Evolutionary conservation across 2,329 filamentous ascomycete species (phyloP), one percentile per base, ranked within the genome.

Genomic region (Claviceps pusilla): DNA sequence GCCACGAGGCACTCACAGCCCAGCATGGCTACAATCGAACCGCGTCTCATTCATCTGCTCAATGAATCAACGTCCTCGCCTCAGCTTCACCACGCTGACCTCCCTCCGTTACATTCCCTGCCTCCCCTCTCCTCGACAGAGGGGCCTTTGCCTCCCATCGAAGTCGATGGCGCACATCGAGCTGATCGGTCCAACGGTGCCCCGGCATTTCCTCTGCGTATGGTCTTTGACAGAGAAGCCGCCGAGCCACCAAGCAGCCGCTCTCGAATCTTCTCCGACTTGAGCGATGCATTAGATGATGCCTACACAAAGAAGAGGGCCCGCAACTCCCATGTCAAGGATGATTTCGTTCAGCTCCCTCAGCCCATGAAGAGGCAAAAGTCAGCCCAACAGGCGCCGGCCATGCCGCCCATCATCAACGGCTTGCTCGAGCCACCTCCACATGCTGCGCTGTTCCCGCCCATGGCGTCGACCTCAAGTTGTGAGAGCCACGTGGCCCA

Each of bases 11-110:
- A 52, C 28, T n/a, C 39, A 45, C 50, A 51, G 53, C 50, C 48
- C 73, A 78, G 67, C 68, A 81, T 81, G 78, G 78, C 78, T 60
- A 83, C 79, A 64, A 83, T 83, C 69, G 80, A 84, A 74, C 80
- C 80, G 64, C 78, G 80, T 64, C 73, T 84, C 60, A 84, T 83
- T 64, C 79, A 83, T 65, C 69, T 83, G 59, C 72, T 83, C 62
- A 83, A 83, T 67, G 76, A 80, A 62, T 73, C 73, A 50, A 72
- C 71, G 24, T 56, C 56, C 46, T 71, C 72, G 58, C 73, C 75
- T 48, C 72, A 72, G 59, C 68, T 71, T 61, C 71, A 69, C 61
- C 72, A 73, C 57, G 68, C 74, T 62, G 76, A 79, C 57, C 73
- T 81, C 3, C 78, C 79, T 42, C 74, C 79, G 50, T 69, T 80